Percentiles rank a stretch among this genome's conserved stretches.
phyloP scores from a whole-genome alignment of 2,329 filamentous ascomycete genomes.

The Verticillium longisporum region DNA sequence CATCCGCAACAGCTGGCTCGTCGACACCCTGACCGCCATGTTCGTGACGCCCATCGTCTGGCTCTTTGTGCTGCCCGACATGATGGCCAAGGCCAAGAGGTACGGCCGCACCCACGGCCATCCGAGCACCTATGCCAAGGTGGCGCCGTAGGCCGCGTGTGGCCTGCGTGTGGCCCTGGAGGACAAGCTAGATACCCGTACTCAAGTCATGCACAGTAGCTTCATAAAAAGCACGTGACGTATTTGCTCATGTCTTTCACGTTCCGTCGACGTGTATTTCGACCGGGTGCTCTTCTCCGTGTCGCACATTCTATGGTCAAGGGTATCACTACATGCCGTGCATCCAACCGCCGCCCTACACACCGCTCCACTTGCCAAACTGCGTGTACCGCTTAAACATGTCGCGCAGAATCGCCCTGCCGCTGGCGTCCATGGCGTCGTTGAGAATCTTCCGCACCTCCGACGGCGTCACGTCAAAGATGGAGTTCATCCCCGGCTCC shows the following conservation, averaged over 20 bases:
- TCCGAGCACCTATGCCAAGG: slow-evolving; percentile 39
- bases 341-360: slow-evolving; percentile 26
- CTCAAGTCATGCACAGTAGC: no score
- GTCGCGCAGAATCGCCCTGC: slow-evolving; percentile 50
- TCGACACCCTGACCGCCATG: slow-evolving; percentile 48
- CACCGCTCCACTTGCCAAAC: slow-evolving; percentile 59
- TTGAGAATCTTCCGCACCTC: slow-evolving; percentile 50
- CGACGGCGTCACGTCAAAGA: slow-evolving; percentile 50
- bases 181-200: not conserved
- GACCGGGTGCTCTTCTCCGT: not conserved
- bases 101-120: slow-evolving; percentile 54
- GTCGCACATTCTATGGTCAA: not conserved
- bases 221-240: no score
- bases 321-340: not conserved
- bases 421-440: slow-evolving; percentile 52
- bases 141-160: not conserved
- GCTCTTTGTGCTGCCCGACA: slow-evolving; percentile 49
- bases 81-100: slow-evolving; percentile 50
- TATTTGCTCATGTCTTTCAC: no score
- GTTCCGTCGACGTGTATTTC: no score
- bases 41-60: slow-evolving; percentile 48
- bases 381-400: slow-evolving; percentile 53
- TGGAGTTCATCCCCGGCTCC: slow-evolving; percentile 49
- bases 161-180: not conserved
- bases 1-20: slow-evolving; percentile 50